phyloP scores from a whole-genome alignment of 176 grass and related monocot genomes.

The Leersia perrieri region DNA sequence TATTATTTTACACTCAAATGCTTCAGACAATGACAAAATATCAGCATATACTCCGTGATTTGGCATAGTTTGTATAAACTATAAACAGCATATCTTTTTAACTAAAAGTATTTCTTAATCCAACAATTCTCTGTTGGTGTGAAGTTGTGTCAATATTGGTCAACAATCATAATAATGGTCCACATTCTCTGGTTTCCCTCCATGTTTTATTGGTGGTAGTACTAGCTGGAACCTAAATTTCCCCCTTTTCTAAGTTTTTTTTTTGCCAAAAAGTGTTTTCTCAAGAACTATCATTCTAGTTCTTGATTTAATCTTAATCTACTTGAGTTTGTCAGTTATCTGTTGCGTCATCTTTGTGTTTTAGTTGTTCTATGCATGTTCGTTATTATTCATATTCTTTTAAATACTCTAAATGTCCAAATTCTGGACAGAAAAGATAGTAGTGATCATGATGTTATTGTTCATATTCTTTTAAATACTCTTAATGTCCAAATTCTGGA shows the following conservation, averaged over 20 bases:
- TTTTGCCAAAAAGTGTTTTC: no score
- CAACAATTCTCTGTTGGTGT: neutral
- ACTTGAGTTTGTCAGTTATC: neutral
- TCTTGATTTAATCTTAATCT: no score
- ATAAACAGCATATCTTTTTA: neutral
- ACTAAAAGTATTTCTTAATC: neutral
- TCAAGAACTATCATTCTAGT: no score
- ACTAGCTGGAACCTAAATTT: neutral
- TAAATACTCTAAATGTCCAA: neutral
- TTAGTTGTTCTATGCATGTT: neutral
- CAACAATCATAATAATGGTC: neutral
- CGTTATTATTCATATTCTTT: neutral
- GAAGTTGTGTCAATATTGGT: neutral
- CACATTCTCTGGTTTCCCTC: neutral
- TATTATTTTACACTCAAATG: neutral
- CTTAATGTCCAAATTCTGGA: no score
- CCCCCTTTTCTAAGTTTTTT: neutral
- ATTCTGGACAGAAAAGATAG: neutral
- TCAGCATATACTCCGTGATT: neutral
- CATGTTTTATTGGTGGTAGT: neutral
- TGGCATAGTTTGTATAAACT: neutral
- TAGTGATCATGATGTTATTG: no score
- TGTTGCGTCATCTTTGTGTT: neutral
- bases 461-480: no score
- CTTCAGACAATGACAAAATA: neutral